Evolutionary conservation across 2,329 filamentous ascomycete genomes (phyloP).

Genomic region (Cladobotryum protrusum): DNA sequence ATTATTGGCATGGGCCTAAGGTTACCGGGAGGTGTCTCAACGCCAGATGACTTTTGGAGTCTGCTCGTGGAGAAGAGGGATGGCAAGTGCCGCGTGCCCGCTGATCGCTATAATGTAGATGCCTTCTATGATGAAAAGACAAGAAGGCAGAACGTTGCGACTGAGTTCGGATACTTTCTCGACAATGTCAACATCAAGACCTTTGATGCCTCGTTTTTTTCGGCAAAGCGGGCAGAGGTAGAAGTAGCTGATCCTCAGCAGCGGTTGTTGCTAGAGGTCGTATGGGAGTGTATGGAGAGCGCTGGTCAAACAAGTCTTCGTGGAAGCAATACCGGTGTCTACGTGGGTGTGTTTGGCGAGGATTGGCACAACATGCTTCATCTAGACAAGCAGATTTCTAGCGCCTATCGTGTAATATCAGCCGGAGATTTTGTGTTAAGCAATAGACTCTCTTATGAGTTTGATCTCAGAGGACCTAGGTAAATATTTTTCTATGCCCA

Average conservation of each 20-base stretch:
- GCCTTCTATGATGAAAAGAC: constrained; percentile 16
- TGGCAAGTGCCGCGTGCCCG: constrained; percentile 20
- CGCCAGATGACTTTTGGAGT: constrained; percentile 24
- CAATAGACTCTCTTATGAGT: constrained; percentile 28
- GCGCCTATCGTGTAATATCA: constrained; percentile 18
- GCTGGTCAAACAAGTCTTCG: constrained; percentile 20
- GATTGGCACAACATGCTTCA: constrained; percentile 19
- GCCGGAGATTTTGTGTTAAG: constrained; percentile 21
- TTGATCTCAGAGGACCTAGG: constrained; percentile 25
- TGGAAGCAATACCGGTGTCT: constrained; percentile 22
- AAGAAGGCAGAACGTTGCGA: constrained; percentile 8
- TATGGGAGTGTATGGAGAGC: constrained; percentile 22
- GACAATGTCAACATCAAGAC: constrained; percentile 16
- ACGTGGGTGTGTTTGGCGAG: constrained; percentile 25
- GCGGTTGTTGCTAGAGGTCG: constrained; percentile 21
- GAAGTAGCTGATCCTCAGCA: constrained; percentile 26
- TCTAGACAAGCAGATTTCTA: constrained; percentile 16
- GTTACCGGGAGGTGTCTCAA: constrained; percentile 24
- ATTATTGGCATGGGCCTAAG: constrained; percentile 28
- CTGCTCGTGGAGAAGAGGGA: constrained; percentile 24
- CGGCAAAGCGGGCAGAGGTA: constrained; percentile 21
- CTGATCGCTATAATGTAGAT: constrained; percentile 21
- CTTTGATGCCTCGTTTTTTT: constrained; percentile 28
- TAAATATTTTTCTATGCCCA: too few species aligned
- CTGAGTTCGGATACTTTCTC: constrained; percentile 23